A percentile compares a stretch with the other conserved stretches of the same genome.
phyloP scores from a whole-genome alignment of 192 early-diverging fungal species.

The Paraglomus brasilianum region DNA sequence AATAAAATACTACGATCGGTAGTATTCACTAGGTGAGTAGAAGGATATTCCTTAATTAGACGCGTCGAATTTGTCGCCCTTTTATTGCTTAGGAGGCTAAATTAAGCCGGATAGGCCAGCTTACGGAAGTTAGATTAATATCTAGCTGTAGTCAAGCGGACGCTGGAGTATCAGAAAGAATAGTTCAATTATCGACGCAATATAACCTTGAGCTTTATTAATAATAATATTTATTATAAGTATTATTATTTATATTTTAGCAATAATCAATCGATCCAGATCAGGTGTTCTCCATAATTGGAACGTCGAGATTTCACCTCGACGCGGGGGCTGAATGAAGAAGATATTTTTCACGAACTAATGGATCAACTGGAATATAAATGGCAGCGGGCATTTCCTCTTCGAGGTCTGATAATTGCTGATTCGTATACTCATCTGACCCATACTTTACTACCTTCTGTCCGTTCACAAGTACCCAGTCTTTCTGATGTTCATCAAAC shows the following conservation, averaged over 20 bases:
- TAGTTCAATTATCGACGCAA: no score
- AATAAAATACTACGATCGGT: no score
- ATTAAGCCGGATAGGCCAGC: no score
- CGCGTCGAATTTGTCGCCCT: no score
- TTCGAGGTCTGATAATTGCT: background rate
- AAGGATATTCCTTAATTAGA: no score
- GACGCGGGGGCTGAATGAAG: background rate
- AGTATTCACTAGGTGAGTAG: no score
- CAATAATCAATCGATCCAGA: background rate
- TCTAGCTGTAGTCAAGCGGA: no score
- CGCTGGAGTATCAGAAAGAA: no score
- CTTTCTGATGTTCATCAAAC: slow-evolving; percentile 1
- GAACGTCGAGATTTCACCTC: background rate
- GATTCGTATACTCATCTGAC: background rate
- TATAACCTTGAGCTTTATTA: slow-evolving; percentile 3
- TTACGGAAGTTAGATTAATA: no score
- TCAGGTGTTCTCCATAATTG: background rate
- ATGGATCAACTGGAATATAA: slow-evolving; percentile 19
- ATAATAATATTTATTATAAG: slow-evolving; percentile 10
- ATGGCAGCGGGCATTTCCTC: slow-evolving; percentile 2
- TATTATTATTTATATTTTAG: background rate
- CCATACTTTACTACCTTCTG: slow-evolving; percentile 16
- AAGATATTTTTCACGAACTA: slow-evolving; percentile 4
- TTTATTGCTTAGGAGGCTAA: no score
- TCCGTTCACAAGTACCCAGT: slow-evolving; percentile 19